Evolutionary conservation across 768 basidiomycete species (phyloP).

Genomic region (Imleria badia): DNA sequence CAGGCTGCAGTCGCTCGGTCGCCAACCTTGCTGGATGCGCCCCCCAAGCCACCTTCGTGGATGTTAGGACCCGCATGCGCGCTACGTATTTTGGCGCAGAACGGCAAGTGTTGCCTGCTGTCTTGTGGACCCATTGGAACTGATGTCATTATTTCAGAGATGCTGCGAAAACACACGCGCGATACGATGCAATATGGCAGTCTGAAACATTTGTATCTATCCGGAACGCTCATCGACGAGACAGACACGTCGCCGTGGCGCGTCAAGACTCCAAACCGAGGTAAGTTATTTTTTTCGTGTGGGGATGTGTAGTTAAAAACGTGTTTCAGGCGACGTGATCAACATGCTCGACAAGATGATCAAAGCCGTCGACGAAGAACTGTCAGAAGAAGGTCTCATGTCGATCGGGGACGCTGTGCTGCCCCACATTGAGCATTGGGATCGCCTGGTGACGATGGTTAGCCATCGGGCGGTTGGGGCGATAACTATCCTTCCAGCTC

Average conservation of each 20-base stretch:
- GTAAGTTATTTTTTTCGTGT: not conserved
- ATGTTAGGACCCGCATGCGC: slow-evolving; percentile 29
- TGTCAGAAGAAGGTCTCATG: slow-evolving; percentile 17
- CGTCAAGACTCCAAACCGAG: slow-evolving; percentile 17
- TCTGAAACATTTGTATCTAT: slow-evolving; percentile 18
- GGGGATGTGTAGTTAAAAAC: not conserved
- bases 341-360: slow-evolving; percentile 22
- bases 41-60: slow-evolving; percentile 12
- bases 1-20: not conserved
- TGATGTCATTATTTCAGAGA: slow-evolving; percentile 9
- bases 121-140: not conserved
- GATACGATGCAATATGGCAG: slow-evolving; percentile 11
- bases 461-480: too few relatives aligned
- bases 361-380: slow-evolving; percentile 14
- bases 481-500: too few relatives aligned
- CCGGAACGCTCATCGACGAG: slow-evolving; percentile 14
- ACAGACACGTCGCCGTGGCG: slow-evolving; percentile 15
- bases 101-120: not conserved
- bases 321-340: slow-evolving; percentile 12
- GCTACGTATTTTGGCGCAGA: slow-evolving; percentile 18
- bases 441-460: too few relatives aligned
- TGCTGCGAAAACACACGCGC: not conserved
- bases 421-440: too few relatives aligned
- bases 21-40: not conserved
- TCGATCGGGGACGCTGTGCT: too few relatives aligned